Evolutionary conservation across 2,329 filamentous ascomycete species (phyloP).

Genomic region (Exophiala sideris): DNA sequence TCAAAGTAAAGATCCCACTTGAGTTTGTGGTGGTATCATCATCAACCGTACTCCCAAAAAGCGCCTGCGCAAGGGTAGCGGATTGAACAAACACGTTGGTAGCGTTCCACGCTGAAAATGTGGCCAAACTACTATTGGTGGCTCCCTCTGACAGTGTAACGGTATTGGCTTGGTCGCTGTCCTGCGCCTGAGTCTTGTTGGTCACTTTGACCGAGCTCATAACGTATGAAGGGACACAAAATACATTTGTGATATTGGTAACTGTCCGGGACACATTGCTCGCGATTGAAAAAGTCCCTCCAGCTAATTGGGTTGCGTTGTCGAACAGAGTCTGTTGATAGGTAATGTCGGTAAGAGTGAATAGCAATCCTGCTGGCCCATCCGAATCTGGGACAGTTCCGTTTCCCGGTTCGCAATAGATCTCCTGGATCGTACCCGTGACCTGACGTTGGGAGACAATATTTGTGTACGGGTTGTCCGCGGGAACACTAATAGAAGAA

Average conservation of each 20-base stretch:
- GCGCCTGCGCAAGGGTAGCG: slow-evolving; percentile 13
- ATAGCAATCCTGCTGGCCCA: slow-evolving; percentile 21
- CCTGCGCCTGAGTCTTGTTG: slow-evolving; percentile 21
- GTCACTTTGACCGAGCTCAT: slow-evolving; percentile 23
- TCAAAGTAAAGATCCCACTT: slow-evolving; percentile 22
- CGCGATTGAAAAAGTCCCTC: slow-evolving; percentile 24
- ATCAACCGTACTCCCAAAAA: slow-evolving; percentile 19
- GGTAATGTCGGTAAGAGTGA: slow-evolving; percentile 22
- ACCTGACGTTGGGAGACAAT: slow-evolving; percentile 21
- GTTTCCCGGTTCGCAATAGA: slow-evolving; percentile 19
- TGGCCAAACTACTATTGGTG: slow-evolving; percentile 31
- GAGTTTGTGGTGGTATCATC: slow-evolving; percentile 15
- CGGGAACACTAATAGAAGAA: slow-evolving; percentile 19
- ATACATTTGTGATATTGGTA: slow-evolving; percentile 23
- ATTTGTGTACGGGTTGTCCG: slow-evolving; percentile 25
- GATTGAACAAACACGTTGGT: slow-evolving; percentile 21
- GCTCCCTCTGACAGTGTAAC: slow-evolving; percentile 26
- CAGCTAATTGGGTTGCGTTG: slow-evolving; percentile 22
- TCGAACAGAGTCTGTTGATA: slow-evolving; percentile 25
- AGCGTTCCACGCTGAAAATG: slow-evolving; percentile 27
- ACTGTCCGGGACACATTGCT: slow-evolving; percentile 24
- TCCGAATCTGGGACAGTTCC: slow-evolving; percentile 9
- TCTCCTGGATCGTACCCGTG: slow-evolving; percentile 21
- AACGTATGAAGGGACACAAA: slow-evolving; percentile 24
- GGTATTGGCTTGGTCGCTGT: slow-evolving; percentile 14